These are phyloP conservation scores for Cucurbita maxima DNA, from an alignment of 306 rosid genomes.

Conservation along the genomic window DNA sequence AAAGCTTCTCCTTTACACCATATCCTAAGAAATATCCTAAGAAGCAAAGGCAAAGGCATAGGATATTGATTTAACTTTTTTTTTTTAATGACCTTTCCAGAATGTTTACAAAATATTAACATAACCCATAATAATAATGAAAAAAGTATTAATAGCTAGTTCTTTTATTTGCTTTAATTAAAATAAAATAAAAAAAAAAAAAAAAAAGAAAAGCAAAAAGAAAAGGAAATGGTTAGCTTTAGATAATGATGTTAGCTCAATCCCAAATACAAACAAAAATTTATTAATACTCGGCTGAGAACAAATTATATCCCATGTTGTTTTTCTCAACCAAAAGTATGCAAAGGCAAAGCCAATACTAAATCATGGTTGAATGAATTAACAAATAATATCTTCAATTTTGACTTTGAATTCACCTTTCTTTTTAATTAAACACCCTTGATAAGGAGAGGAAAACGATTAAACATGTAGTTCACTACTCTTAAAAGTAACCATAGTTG, in stretches of 20 bases:
- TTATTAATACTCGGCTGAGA: background rate
- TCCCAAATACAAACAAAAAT: background rate
- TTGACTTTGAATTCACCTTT: background rate
- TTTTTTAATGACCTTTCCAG: background rate
- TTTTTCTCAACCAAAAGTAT: background rate
- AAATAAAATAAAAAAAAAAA: too few relatives aligned
- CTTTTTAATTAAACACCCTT: background rate
- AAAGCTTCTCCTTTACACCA: background rate
- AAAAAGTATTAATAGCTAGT: background rate
- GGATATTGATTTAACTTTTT: background rate
- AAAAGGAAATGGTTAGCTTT: background rate
- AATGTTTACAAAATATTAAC: background rate
- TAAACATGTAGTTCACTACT: slow-evolving; percentile 7
- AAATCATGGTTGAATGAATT: background rate
- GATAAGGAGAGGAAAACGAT: background rate
- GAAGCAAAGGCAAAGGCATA: too few relatives aligned
- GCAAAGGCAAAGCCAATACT: background rate
- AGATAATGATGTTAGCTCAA: background rate
- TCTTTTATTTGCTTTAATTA: background rate
- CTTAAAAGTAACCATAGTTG: background rate
- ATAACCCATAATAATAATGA: background rate
- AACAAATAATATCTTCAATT: background rate
- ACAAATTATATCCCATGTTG: background rate
- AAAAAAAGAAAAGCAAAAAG: too few relatives aligned
- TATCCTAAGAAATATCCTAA: background rate